These are phyloP conservation scores for Martensiomyces pterosporus DNA, from an alignment of 192 early-diverging fungal species.

Conservation along the genomic window DNA sequence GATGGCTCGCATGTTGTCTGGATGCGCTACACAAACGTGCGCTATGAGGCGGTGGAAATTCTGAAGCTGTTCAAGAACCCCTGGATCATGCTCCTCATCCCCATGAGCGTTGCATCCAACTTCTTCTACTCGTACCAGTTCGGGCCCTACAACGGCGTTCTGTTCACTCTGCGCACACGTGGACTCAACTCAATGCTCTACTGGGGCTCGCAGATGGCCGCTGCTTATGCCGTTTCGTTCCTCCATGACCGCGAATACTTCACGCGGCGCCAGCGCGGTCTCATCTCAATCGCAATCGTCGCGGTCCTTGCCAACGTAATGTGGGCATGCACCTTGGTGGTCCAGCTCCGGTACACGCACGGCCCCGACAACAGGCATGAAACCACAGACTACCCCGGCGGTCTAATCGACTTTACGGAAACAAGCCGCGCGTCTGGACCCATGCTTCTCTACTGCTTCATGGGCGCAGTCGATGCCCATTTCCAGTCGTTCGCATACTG, in stretches of 20 bases:
- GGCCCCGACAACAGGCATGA: no score
- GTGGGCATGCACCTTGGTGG: constrained; percentile 57
- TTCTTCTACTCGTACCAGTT: constrained; percentile 81
- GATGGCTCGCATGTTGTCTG: constrained; percentile 68
- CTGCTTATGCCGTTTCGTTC: constrained; percentile 58
- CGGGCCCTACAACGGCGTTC: constrained; percentile 51
- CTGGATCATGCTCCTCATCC: constrained; percentile 66
- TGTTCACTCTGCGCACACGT: constrained; percentile 67
- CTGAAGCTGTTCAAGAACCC: constrained; percentile 59
- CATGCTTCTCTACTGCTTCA: constrained; percentile 63
- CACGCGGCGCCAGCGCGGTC: constrained; percentile 58
- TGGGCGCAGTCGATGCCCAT: constrained; percentile 73
- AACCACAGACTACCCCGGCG: no score
- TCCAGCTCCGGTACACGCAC: constrained; percentile 55
- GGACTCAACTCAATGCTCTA: constrained; percentile 73
- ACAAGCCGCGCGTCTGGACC: constrained; percentile 54
- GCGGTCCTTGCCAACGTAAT: constrained; percentile 44
- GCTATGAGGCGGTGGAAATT: constrained; percentile 55
- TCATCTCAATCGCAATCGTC: constrained; percentile 47
- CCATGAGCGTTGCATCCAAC: constrained; percentile 70
- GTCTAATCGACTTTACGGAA: constrained; percentile 40
- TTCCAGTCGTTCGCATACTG: constrained; percentile 78
- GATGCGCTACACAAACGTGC: no score
- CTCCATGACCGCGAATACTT: constrained; percentile 58
- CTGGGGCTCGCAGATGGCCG: constrained; percentile 72